Evolutionary conservation across 164 flowering plant genomes (phyloP).

Genomic region (Pachysandra terminalis): DNA sequence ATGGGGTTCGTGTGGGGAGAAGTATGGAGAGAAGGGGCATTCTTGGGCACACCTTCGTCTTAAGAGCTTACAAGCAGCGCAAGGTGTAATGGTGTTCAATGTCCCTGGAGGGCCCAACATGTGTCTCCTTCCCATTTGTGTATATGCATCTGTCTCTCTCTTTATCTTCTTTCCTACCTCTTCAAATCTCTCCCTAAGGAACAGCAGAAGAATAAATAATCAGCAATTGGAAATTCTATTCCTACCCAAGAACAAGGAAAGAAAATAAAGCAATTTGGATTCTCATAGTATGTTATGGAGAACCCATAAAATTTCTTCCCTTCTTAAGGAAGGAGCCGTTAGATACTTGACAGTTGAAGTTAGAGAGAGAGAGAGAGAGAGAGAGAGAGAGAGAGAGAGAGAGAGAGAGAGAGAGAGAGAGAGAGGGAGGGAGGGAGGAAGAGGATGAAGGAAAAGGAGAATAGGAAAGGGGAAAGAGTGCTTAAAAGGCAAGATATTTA

Average conservation of each 20-base stretch:
- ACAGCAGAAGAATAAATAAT: conserved; percentile 4
- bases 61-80: conserved; percentile 96
- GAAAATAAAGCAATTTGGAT: not conserved
- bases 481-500: conserved; percentile 46
- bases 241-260: not conserved
- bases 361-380: not conserved
- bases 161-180: conserved; percentile 82
- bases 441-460: conserved; percentile 7
- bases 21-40: conserved; percentile 94
- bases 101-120: conserved; percentile 63
- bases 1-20: conserved; percentile 94
- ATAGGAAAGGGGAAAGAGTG: conserved; percentile 17
- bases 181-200: conserved; percentile 57
- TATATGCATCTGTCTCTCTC: conserved; percentile 58
- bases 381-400: not conserved
- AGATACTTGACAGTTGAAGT: not conserved
- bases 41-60: conserved; percentile 85
- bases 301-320: too few relatives aligned
- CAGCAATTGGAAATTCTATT: not conserved
- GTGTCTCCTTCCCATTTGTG: conserved; percentile 63
- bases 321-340: not conserved
- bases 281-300: too few relatives aligned
- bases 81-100: conserved; percentile 77
- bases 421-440: conserved; percentile 21
- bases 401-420: conserved; percentile 17